Percentiles rank a stretch among this genome's conserved stretches.
Evolutionary conservation across 805 yeast genomes (phyloP).

Genomic region (Kodamaea nitidulidarum): DNA sequence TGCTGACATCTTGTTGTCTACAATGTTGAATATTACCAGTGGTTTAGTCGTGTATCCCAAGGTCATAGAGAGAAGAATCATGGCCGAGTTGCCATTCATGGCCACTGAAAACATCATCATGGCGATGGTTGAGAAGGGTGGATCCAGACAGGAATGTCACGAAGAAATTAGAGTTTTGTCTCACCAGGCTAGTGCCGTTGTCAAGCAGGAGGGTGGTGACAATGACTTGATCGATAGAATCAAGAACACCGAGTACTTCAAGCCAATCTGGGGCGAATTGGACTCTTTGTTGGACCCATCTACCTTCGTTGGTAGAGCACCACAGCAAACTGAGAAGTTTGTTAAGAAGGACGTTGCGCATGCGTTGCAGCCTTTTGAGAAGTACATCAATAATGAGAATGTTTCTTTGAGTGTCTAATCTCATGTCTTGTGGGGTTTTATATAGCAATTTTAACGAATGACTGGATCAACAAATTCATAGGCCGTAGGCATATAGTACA

Average conservation of each 20-base stretch:
- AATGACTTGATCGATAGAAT: constrained; percentile 92
- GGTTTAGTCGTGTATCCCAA: constrained; percentile 98
- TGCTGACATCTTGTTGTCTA: constrained; percentile 86
- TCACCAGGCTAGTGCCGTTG: constrained; percentile 96
- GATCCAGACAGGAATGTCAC: constrained; percentile 96
- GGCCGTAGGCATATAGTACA: too few relatives aligned
- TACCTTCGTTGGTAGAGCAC: constrained; percentile 97
- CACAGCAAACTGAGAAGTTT: constrained; percentile 94
- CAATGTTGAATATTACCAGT: constrained; percentile 85
- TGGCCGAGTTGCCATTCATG: constrained; percentile 95
- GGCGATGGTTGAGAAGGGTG: constrained; percentile 99
- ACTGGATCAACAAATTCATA: background rate
- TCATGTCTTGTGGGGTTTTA: background rate
- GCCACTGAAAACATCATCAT: constrained; percentile 98
- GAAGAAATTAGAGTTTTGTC: constrained; percentile 95
- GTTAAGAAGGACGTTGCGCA: constrained; percentile 76
- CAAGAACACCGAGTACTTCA: constrained; percentile 70
- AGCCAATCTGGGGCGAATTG: constrained; percentile 84
- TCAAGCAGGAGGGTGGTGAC: constrained; percentile 97
- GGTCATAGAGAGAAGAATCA: constrained; percentile 95
- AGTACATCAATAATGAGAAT: constrained; percentile 57
- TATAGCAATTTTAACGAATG: background rate
- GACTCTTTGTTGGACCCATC: constrained; percentile 81
- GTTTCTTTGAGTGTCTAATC: constrained; percentile 77
- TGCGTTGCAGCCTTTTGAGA: constrained; percentile 68